Evolutionary conservation across 2,329 filamentous ascomycete species (phyloP).

Genomic region (Nigrospora sphaerica): DNA sequence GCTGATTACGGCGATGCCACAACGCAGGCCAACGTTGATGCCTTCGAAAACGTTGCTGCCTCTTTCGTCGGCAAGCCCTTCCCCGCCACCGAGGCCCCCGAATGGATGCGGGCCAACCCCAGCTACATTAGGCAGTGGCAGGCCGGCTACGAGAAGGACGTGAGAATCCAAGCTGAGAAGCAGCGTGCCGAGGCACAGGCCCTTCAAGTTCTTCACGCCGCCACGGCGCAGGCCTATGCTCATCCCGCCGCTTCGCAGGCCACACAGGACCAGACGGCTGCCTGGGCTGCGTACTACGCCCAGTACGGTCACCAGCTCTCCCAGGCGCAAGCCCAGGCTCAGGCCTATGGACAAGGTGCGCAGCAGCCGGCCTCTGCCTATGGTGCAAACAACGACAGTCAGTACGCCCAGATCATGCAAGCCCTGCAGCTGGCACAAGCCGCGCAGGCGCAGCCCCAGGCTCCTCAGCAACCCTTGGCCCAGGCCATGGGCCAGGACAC

Average conservation of each 20-base stretch:
- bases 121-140: constrained; percentile 46
- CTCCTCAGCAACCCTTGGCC: constrained; percentile 6
- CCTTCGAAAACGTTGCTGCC: constrained; percentile 34
- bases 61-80: constrained; percentile 37
- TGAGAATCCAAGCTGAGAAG: constrained; percentile 17
- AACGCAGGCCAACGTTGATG: constrained; percentile 33
- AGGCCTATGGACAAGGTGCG: neutral
- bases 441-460: constrained; percentile 7
- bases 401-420: neutral
- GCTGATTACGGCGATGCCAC: constrained; percentile 34
- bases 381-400: neutral
- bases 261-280: constrained; percentile 14
- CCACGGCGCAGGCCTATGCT: constrained; percentile 6
- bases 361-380: neutral
- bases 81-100: constrained; percentile 43
- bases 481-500: constrained; percentile 11
- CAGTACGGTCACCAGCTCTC: constrained; percentile 19
- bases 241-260: constrained; percentile 12
- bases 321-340: constrained; percentile 1
- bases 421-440: constrained; percentile 3
- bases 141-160: constrained; percentile 36
- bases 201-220: constrained; percentile 11
- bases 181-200: constrained; percentile 24
- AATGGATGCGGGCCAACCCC: constrained; percentile 40
- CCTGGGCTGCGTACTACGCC: constrained; percentile 33